phyloP scores from a whole-genome alignment of 352 stramenopile genomes.

The Phytophthora idaei region DNA sequence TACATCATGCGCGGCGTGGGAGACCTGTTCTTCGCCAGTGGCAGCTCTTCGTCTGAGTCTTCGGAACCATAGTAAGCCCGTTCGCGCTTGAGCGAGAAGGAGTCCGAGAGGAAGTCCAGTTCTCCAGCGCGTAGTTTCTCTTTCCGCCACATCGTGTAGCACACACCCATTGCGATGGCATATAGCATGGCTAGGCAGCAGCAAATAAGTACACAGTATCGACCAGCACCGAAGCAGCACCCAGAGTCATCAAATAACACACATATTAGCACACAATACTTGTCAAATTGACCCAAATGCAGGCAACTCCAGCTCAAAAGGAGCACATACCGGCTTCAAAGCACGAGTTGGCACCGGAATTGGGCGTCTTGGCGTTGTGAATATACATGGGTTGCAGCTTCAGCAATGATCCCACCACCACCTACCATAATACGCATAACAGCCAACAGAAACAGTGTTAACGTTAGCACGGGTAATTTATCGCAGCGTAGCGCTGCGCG shows the following conservation, averaged over 20 bases:
- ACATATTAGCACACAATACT: conserved; percentile 4
- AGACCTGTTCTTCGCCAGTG: conserved; percentile 72
- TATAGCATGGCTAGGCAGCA: conserved; percentile 56
- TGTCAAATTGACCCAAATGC: background rate
- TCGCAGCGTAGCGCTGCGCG: background rate
- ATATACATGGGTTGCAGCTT: conserved; percentile 81
- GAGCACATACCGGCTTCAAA: conserved; percentile 73
- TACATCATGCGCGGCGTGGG: conserved; percentile 43
- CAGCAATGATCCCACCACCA: conserved; percentile 70
- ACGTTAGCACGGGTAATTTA: background rate
- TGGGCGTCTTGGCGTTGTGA: conserved; percentile 72
- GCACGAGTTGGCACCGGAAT: conserved; percentile 70
- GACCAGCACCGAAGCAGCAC: too few species aligned
- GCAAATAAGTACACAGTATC: background rate
- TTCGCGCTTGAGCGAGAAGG: conserved; percentile 50
- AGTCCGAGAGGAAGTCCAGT: conserved; percentile 48
- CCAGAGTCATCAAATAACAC: conserved; percentile 6
- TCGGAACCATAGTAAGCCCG: conserved; percentile 69
- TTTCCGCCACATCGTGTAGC: conserved; percentile 66
- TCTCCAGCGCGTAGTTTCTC: conserved; percentile 54
- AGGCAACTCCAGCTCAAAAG: background rate
- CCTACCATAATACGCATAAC: conserved; percentile 32
- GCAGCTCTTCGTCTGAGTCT: conserved; percentile 75
- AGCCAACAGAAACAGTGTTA: conserved; percentile 7
- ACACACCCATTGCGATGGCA: conserved; percentile 44